These are phyloP conservation scores for Protomyces pachydermus DNA, from an alignment of 1,139 yeast species.

Conservation along the genomic window DNA sequence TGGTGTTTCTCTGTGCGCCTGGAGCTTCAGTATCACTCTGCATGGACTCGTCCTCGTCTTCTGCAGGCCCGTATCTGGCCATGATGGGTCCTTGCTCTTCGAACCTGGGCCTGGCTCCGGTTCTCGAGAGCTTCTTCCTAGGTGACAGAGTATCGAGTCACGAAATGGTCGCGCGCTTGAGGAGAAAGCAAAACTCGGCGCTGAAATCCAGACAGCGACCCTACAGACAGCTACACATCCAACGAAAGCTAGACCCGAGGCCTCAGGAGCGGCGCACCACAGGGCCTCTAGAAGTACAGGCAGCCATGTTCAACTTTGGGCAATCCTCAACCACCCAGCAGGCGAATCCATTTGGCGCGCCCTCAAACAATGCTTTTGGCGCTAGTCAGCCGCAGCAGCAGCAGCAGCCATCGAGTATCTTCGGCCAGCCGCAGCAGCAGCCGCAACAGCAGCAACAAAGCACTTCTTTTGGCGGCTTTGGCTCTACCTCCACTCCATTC, in stretches of 20 bases:
- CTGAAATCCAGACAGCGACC: not conserved
- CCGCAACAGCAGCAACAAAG: not conserved
- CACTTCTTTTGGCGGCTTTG: slow-evolving; percentile 31
- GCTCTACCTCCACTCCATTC: slow-evolving; percentile 34
- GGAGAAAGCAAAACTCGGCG: no score
- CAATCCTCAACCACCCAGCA: not conserved
- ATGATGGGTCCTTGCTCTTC: no score
- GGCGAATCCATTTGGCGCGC: not conserved
- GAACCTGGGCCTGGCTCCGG: no score
- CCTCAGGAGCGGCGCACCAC: not conserved
- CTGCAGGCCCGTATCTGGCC: no score
- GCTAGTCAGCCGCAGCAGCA: not conserved
- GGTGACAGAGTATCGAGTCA: no score
- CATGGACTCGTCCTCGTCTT: no score
- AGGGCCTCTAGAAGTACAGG: not conserved
- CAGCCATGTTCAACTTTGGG: not conserved
- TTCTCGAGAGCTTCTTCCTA: no score
- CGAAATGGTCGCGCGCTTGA: no score
- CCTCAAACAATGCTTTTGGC: not conserved
- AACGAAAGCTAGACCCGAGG: not conserved
- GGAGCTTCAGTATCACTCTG: no score
- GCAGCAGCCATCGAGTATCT: not conserved
- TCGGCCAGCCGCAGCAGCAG: not conserved
- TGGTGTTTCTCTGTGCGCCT: no score
- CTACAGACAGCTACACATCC: not conserved